A percentile compares a stretch with the other conserved stretches of the same genome.
Evolutionary conservation across 768 basidiomycete genomes (phyloP).

Genomic region (Pleurotus pulmonarius): DNA sequence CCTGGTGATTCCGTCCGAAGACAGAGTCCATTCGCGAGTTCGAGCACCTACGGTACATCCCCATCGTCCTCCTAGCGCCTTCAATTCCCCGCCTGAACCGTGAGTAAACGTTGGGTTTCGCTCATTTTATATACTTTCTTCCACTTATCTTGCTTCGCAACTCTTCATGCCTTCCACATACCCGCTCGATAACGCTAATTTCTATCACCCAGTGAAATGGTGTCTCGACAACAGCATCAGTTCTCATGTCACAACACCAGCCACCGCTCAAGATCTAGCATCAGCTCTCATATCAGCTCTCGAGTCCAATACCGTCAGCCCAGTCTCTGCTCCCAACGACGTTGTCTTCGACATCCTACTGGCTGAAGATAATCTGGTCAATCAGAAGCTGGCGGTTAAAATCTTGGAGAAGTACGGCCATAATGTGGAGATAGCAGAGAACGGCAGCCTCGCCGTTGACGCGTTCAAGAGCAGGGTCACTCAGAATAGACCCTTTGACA

Average conservation of each 20-base stretch:
- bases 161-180: slow-evolving; percentile 11
- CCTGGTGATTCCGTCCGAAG: slow-evolving; percentile 32
- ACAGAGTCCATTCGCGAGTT: slow-evolving; percentile 87
- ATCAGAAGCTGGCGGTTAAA: slow-evolving; percentile 95
- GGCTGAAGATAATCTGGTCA: slow-evolving; percentile 95
- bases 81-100: slow-evolving; percentile 72
- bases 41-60: slow-evolving; percentile 95
- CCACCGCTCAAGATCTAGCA: slow-evolving; percentile 82
- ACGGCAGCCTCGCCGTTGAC: slow-evolving; percentile 91
- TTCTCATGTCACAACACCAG: slow-evolving; percentile 90
- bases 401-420: slow-evolving; percentile 96
- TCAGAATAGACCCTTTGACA: slow-evolving; percentile 77
- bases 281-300: slow-evolving; percentile 92
- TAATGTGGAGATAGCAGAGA: slow-evolving; percentile 94
- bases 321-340: slow-evolving; percentile 82
- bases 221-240: slow-evolving; percentile 95
- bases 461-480: slow-evolving; percentile 78
- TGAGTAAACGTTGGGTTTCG: slow-evolving; percentile 31
- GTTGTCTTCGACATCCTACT: slow-evolving; percentile 89
- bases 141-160: slow-evolving; percentile 1
- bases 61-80: slow-evolving; percentile 86
- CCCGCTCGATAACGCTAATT: slow-evolving; percentile 1
- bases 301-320: slow-evolving; percentile 91
- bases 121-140: neutral
- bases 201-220: slow-evolving; percentile 73